Base-by-base conservation (phyloP, 2,329 filamentous ascomycete species). In the Penicillium sp. region DNA sequence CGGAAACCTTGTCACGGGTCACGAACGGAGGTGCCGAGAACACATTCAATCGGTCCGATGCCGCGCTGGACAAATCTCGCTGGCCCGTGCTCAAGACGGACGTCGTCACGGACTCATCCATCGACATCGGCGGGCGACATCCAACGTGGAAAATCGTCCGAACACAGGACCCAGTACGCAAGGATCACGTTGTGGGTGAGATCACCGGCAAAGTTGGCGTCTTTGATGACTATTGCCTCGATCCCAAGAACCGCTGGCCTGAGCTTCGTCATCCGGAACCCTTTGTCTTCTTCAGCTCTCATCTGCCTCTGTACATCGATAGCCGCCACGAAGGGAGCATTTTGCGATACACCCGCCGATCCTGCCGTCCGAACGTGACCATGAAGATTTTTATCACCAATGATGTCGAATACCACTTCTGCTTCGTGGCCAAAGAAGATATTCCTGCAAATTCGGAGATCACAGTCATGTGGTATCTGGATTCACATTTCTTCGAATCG, bases 221-320 rank as follows among this genome's bases (percentile, higher is more conserved):
- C 53, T 82, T 90, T 57, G 82, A 83, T 42, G 79, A 85, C 49
- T 90, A 90, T 57, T 88, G 83, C 55, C 74, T 78, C 9, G 78
- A 86, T 46, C 73, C 78, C 1, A 76, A 76, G 28, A 88, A 86
- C 57, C 75, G 82, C 7, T 90, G 84, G 84, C 72, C 78, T 32
- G 83, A 86, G 45, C 68, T 87, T 9, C 67, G 69, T 32, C 75
- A 77, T 53, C 74, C 75, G 2, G 72, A 76, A 47, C 87, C 87
- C 1, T 90, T 90, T 59, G 86, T 91, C 25, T 88, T 90, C 65
- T 91, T 97, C 68, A 90, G 94, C 61, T 88, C 90, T 1, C 79
- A 84, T 49, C 80, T 97, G 7, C 91, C 91, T 0, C 80, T 98
- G 9, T 95, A 90, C 70, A 93, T 98, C 61, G 93, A 96, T 68